phyloP scores from a whole-genome alignment of 2,329 filamentous ascomycete genomes.

The Fusarium sp. region DNA sequence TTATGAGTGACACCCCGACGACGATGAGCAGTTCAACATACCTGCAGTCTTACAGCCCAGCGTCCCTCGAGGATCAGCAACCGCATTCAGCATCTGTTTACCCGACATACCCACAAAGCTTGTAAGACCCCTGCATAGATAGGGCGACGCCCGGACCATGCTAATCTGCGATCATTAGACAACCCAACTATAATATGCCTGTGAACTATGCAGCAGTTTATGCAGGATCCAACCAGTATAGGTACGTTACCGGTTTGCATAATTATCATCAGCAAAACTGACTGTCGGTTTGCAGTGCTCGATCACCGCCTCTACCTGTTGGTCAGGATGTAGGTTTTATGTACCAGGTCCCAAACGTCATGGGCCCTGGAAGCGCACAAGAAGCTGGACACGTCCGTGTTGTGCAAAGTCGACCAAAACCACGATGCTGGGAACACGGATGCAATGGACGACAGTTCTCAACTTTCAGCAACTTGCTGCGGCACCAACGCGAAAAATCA shows the following conservation, averaged over 20 bases:
- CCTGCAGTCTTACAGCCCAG: conserved; percentile 63
- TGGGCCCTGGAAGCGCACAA: conserved; percentile 55
- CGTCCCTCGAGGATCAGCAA: conserved; percentile 60
- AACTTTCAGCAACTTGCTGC: conserved; percentile 93
- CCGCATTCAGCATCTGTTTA: conserved; percentile 53
- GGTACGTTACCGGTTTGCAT: conserved; percentile 51
- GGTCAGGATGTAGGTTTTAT: conserved; percentile 58
- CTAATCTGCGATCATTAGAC: conserved; percentile 50
- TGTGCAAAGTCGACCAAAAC: conserved; percentile 85
- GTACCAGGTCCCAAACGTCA: conserved; percentile 59
- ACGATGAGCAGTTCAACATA: conserved; percentile 60
- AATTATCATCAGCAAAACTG: conserved; percentile 27
- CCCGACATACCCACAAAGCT: conserved; percentile 53
- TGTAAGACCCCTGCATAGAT: conserved; percentile 52
- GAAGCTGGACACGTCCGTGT: conserved; percentile 72
- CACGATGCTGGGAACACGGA: conserved; percentile 96
- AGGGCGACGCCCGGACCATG: conserved; percentile 47
- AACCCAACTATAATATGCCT: conserved; percentile 58
- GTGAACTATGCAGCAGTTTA: conserved; percentile 60
- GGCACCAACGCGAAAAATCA: conserved; percentile 94
- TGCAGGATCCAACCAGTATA: conserved; percentile 54
- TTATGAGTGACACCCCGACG: conserved; percentile 64
- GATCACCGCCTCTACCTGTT: conserved; percentile 56
- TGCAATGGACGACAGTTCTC: conserved; percentile 97
- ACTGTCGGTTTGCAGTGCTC: conserved; percentile 51